Evolutionary conservation across 2,329 filamentous ascomycete genomes (phyloP).

Genomic region (Phialocephala sp.): DNA sequence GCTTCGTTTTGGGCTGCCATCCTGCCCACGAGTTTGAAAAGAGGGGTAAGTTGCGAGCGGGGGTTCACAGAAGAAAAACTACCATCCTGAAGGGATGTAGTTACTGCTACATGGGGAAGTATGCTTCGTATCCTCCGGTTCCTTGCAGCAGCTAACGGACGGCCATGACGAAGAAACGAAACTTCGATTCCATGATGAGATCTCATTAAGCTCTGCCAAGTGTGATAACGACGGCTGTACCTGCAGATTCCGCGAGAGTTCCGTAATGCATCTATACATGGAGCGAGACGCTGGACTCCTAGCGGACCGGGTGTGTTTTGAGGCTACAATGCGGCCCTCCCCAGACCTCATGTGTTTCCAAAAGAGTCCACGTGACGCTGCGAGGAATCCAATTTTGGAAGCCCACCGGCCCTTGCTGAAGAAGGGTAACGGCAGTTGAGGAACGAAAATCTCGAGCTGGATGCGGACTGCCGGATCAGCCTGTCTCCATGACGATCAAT

Average conservation of each 20-base stretch:
- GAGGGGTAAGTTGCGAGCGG: not conserved
- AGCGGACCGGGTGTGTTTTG: not conserved
- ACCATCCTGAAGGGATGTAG: not conserved
- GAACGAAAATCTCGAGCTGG: not conserved
- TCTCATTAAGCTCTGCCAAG: not conserved
- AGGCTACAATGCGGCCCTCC: slow-evolving; percentile 3
- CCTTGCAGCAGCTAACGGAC: not conserved
- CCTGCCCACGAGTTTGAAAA: not conserved
- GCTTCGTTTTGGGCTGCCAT: not conserved
- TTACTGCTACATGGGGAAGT: not conserved
- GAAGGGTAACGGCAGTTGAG: not conserved
- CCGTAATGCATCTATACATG: not conserved
- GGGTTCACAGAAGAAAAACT: too few relatives aligned
- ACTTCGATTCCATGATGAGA: not conserved
- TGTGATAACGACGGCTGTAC: slow-evolving; percentile 1
- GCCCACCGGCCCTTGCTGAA: too few relatives aligned
- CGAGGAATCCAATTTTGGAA: not conserved
- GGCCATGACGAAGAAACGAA: not conserved
- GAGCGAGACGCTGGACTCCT: not conserved
- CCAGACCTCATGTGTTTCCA: not conserved
- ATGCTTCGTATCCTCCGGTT: not conserved
- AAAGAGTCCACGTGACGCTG: not conserved
- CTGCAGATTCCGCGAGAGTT: not conserved
- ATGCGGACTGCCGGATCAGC: slow-evolving; percentile 1
- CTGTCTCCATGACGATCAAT: not conserved